Conservation (phyloP, 768 basidiomycete species). For the Mycena filopes region DNA sequence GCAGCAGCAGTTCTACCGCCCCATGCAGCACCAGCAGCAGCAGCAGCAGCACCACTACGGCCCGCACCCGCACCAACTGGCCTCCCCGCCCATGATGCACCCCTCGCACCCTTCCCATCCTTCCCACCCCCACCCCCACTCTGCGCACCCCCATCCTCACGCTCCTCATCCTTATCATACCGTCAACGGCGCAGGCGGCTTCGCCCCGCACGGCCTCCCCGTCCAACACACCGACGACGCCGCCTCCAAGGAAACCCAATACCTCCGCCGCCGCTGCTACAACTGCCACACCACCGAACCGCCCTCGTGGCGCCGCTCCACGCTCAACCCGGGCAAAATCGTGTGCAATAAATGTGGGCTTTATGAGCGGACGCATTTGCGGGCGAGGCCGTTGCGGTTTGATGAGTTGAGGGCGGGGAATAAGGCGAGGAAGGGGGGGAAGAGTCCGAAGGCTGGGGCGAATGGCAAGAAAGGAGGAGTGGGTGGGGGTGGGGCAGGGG, state of each 20-base stretch:
- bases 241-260: slow-evolving; percentile 90
- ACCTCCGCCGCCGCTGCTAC: slow-evolving; percentile 87
- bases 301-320: slow-evolving; percentile 87
- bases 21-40: slow-evolving; percentile 39
- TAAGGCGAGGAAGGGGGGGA: slow-evolving; percentile 75
- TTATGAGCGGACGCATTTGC: slow-evolving; percentile 89
- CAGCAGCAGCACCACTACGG: slow-evolving; percentile 35
- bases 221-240: slow-evolving; percentile 93
- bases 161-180: slow-evolving; percentile 34
- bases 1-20: slow-evolving; percentile 40
- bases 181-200: slow-evolving; percentile 48
- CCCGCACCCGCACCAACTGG: slow-evolving; percentile 47
- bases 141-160: slow-evolving; percentile 49
- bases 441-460: slow-evolving; percentile 43
- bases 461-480: slow-evolving; percentile 33
- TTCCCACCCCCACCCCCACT: slow-evolving; percentile 39
- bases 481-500: slow-evolving; percentile 44
- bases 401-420: slow-evolving; percentile 90
- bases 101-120: slow-evolving; percentile 27
- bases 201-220: slow-evolving; percentile 62
- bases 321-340: slow-evolving; percentile 91
- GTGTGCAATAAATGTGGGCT: slow-evolving; percentile 95
- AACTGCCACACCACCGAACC: slow-evolving; percentile 95
- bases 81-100: slow-evolving; percentile 30
- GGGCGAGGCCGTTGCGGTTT: slow-evolving; percentile 85